phyloP scores from a whole-genome alignment of 2,329 filamentous ascomycete species.

The Ophiostoma sp. region DNA sequence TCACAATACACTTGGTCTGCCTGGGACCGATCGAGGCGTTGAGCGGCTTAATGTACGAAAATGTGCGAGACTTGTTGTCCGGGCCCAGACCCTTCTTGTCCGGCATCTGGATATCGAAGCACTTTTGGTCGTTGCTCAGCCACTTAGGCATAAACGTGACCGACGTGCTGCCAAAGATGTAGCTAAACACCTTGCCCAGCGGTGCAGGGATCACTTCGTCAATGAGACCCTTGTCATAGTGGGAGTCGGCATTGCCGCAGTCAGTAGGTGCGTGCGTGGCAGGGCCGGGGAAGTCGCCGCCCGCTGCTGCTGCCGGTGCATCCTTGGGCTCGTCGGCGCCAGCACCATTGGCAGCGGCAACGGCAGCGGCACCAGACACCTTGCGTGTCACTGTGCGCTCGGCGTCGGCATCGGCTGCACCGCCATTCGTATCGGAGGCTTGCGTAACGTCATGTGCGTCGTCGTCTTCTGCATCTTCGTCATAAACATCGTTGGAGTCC shows the following conservation, averaged over 20 bases:
- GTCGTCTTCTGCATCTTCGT: constrained; percentile 74
- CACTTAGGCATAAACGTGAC: constrained; percentile 82
- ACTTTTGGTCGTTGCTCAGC: constrained; percentile 84
- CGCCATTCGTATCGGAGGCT: constrained; percentile 41
- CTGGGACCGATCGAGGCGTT: constrained; percentile 81
- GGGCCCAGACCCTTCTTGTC: constrained; percentile 76
- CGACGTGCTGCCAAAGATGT: constrained; percentile 82
- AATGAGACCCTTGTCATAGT: constrained; percentile 81
- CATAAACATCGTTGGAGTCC: constrained; percentile 75
- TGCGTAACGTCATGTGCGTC: constrained; percentile 48
- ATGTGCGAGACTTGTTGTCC: constrained; percentile 73
- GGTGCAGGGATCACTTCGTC: constrained; percentile 87
- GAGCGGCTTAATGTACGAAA: constrained; percentile 89
- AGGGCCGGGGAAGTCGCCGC: constrained; percentile 78
- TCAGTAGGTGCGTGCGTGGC: constrained; percentile 78
- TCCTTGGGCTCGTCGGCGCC: constrained; percentile 54
- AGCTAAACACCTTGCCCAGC: constrained; percentile 83
- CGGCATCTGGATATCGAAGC: constrained; percentile 80
- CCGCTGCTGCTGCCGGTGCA: constrained; percentile 29
- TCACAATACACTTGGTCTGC: constrained; percentile 91
- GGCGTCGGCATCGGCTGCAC: constrained; percentile 52
- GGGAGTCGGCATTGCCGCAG: constrained; percentile 73
- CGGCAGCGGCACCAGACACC: constrained; percentile 56
- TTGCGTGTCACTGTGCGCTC: constrained; percentile 67
- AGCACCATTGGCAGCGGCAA: constrained; percentile 45